Evolutionary conservation across 352 stramenopile genomes (phyloP).

Genomic region (Thraustochytrium striatum): DNA sequence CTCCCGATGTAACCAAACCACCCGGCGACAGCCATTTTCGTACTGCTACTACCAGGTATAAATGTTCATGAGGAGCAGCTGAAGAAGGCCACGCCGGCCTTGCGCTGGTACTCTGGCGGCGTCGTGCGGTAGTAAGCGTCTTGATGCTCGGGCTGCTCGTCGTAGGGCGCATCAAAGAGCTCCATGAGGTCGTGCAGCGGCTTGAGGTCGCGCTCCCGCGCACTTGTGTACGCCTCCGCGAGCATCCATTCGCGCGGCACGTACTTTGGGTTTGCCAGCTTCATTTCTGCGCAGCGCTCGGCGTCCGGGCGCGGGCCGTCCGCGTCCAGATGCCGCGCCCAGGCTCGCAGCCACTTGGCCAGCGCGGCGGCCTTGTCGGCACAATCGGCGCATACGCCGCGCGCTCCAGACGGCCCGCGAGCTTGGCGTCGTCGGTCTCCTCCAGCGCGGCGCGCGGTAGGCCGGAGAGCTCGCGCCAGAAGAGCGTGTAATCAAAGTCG

Average conservation of each 20-base stretch:
- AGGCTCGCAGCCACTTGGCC: conserved; percentile 25
- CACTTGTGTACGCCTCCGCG: conserved; percentile 63
- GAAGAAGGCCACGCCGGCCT: conserved; percentile 43
- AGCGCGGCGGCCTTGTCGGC: conserved; percentile 25
- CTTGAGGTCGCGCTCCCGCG: conserved; percentile 41
- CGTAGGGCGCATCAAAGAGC: conserved; percentile 38
- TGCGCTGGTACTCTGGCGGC: background rate
- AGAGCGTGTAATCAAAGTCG: conserved; percentile 64
- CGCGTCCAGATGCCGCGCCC: background rate
- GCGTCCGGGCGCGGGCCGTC: background rate
- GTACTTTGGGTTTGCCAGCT: conserved; percentile 64
- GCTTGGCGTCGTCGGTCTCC: conserved; percentile 54
- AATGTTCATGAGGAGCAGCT: conserved; percentile 40
- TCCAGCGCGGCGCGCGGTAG: conserved; percentile 50
- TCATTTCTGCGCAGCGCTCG: conserved; percentile 57
- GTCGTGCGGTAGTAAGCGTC: background rate
- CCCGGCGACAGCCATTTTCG: background rate
- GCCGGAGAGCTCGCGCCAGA: conserved; percentile 63
- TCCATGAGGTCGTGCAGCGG: background rate
- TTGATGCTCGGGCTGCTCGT: conserved; percentile 8
- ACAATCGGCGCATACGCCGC: conserved; percentile 43
- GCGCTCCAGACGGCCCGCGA: conserved; percentile 57
- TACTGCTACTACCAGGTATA: background rate
- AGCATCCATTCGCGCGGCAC: conserved; percentile 69
- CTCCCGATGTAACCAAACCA: background rate